Percentiles rank a stretch among this genome's conserved stretches.
Conservation (phyloP, 2,329 filamentous ascomycete species). For the Alternaria metachromatica region DNA sequence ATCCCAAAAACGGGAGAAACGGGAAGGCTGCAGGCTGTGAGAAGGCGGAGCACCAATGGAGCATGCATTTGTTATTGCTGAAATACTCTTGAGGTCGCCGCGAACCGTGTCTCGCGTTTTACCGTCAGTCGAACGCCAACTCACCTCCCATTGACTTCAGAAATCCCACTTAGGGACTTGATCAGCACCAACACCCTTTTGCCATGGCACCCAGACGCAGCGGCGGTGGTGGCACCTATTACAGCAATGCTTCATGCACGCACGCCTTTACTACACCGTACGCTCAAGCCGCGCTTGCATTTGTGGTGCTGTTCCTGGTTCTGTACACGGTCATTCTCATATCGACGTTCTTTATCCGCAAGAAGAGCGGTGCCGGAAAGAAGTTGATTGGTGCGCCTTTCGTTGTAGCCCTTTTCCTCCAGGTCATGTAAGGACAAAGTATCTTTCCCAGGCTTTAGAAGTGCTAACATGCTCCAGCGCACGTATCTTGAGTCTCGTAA, state of each 20-base stretch:
- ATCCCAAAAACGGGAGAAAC: background rate
- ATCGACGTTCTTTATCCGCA: conserved; percentile 22
- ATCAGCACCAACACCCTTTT: background rate
- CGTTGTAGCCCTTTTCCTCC: conserved; percentile 14
- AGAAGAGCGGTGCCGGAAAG: conserved; percentile 25
- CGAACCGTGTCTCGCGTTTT: background rate
- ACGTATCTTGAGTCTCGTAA: conserved; percentile 16
- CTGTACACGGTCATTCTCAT: conserved; percentile 27
- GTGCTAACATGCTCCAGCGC: background rate
- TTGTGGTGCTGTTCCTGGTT: conserved; percentile 23
- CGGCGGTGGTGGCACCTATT: conserved; percentile 8
- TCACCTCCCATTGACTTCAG: too few relatives aligned
- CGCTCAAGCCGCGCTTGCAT: conserved; percentile 22
- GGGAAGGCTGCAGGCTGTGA: background rate
- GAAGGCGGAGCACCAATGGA: background rate
- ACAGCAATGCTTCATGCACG: conserved; percentile 16
- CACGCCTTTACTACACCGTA: conserved; percentile 15
- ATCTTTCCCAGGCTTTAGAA: background rate
- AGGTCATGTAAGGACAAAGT: conserved; percentile 24
- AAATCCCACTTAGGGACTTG: background rate
- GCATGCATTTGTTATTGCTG: background rate
- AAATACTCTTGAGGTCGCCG: background rate
- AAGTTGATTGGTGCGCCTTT: conserved; percentile 30
- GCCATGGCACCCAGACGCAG: conserved; percentile 35
- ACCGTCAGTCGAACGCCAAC: background rate